Percentiles rank a stretch among this genome's conserved stretches.
Evolutionary conservation across 495 filamentous ascomycete genomes (phyloP).

Genomic region (Bombardia bombarda): DNA sequence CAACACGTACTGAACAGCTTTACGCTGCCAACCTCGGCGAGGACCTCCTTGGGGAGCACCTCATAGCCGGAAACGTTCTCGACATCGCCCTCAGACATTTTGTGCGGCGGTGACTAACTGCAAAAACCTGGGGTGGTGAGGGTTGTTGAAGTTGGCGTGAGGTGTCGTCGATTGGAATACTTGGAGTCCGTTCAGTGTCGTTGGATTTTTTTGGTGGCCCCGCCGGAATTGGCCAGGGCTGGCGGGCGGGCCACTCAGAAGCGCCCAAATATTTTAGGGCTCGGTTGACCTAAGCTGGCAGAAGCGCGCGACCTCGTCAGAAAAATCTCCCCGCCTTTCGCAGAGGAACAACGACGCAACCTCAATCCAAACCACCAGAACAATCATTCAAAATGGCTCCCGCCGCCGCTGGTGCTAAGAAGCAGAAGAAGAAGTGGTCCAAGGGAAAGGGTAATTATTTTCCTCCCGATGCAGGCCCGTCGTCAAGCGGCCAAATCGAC

Average conservation of each 20-base stretch:
- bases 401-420: conserved; percentile 82
- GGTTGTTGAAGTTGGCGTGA: conserved; percentile 21
- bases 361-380: conserved; percentile 35
- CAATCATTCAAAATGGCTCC: conserved; percentile 54
- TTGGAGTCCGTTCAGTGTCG: conserved; percentile 20
- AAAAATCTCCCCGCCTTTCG: conserved; percentile 35
- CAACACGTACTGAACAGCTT: conserved; percentile 78
- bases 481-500: neutral
- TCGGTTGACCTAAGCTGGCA: conserved; percentile 29
- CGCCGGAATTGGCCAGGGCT: conserved; percentile 18
- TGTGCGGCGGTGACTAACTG: conserved; percentile 32
- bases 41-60: conserved; percentile 92
- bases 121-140: conserved; percentile 19
- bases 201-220: conserved; percentile 34
- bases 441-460: conserved; percentile 70
- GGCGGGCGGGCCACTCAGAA: conserved; percentile 21
- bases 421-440: conserved; percentile 99
- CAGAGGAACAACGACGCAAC: conserved; percentile 27
- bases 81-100: conserved; percentile 96
- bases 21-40: conserved; percentile 79
- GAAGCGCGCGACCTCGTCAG: conserved; percentile 12
- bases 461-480: neutral
- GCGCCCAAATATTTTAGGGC: conserved; percentile 24
- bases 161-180: conserved; percentile 9
- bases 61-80: conserved; percentile 72